These are phyloP conservation scores for Halteria grandinella DNA, from an alignment of 73 alveolate species.

Conservation along the genomic window DNA sequence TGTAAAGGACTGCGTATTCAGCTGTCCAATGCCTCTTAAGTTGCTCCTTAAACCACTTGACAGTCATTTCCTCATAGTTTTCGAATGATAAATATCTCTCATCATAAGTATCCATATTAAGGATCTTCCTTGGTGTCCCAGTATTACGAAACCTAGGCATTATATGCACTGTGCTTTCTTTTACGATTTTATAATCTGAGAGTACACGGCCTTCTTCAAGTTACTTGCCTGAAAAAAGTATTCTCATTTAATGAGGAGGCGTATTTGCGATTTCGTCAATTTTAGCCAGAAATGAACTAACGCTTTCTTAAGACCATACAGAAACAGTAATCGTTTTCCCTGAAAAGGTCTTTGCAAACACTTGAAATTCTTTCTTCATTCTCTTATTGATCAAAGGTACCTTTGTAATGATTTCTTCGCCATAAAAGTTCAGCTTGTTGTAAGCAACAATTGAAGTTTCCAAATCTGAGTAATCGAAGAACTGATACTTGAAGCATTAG, in stretches of 20 bases:
- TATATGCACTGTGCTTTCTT: slow-evolving; percentile 57
- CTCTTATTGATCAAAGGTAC: too few species aligned
- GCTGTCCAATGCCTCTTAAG: too few species aligned
- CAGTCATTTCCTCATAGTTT: too few species aligned
- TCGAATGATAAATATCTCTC: too few species aligned
- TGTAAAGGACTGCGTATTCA: too few species aligned
- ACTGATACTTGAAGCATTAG: slow-evolving; percentile 7
- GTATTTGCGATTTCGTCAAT: slow-evolving; percentile 38
- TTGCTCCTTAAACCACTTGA: too few species aligned
- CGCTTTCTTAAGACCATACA: slow-evolving; percentile 1
- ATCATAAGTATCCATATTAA: too few species aligned
- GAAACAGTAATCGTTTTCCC: slow-evolving; percentile 46
- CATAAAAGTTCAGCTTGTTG: too few species aligned
- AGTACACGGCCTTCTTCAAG: slow-evolving; percentile 66
- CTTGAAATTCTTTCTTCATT: too few species aligned
- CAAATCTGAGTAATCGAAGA: neutral
- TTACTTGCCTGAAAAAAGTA: slow-evolving; percentile 71
- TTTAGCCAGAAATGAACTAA: slow-evolving; percentile 34
- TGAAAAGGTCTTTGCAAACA: slow-evolving; percentile 53
- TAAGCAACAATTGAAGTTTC: slow-evolving; percentile 8
- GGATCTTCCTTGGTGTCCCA: too few species aligned
- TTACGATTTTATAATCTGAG: slow-evolving; percentile 67
- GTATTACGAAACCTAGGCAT: slow-evolving; percentile 58
- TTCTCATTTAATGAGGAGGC: slow-evolving; percentile 71
- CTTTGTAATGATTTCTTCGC: too few species aligned